Evolutionary conservation across 2,329 filamentous ascomycete species (phyloP), one percentile per base, ranked within the genome.

Genomic region (Nemania sp.): DNA sequence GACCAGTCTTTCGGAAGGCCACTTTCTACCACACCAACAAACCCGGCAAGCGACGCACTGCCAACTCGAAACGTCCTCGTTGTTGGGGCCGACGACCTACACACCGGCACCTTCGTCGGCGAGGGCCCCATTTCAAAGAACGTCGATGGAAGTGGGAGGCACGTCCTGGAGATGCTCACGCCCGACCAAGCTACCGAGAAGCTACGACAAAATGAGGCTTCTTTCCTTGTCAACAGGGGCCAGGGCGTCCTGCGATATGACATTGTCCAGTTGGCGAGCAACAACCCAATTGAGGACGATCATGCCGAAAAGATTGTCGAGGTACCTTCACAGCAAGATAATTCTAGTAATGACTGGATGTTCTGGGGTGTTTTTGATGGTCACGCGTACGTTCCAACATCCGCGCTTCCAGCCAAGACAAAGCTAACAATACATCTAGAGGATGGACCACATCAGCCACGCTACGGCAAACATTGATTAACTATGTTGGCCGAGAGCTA

Each of bases 341-440:
- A 86, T 18, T 72, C 85, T 20, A 89, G 85, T 67, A 93, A 88
- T 69, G 97, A 99, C 80, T 99, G 96, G 96, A 98, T 98, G 94
- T 99, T 99, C 80, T 99, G 97, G 96, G 96, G 94, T 66, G 94
- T 99, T 20, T 99, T 98, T 80, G 96, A 99, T 78, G 96, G 96
- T 0, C 96, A 99, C 81, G 93, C 93, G 93, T 95, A 83, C 80
- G 88, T 87, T 68, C 27, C 13, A 62, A 32, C 27, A 32, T 45
- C 41, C 8, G 27, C 22, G 10, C 20, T 26, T 6, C 24, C 22
- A 6, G 27, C 15, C 11, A 20, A 26, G 18, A 35, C 18, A 53
- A 62, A 60, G 24, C 45, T 62, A 57, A 67, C 54, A 64, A 69
- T 70, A 73, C 65, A 54, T 15, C 73, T 74, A 97, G 93, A 53